Evolutionary conservation across 371 early-diverging fungal genomes (phyloP), one percentile per base, ranked within the genome.

Genomic region (Umbelopsis sp.): DNA sequence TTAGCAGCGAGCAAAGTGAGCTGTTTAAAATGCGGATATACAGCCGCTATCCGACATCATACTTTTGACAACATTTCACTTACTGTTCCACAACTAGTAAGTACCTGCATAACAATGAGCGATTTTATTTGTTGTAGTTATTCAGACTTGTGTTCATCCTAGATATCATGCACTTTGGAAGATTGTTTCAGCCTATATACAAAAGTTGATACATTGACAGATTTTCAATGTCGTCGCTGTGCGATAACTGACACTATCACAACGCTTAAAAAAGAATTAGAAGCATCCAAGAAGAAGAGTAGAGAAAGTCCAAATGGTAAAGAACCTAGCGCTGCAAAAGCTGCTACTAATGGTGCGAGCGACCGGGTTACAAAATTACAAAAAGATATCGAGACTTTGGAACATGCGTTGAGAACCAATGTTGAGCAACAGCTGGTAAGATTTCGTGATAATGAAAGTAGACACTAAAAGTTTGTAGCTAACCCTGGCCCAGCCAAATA

Each of bases 61-160:
- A 86, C 92, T 18, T 94, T 94, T 80, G 93, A 93, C 73, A 92
- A 92, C 57, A 78, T 93, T 11, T 93, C 94, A 16, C 82, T 94
- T 20, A 80, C 87, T 38, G 82, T 93, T 46, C 94, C 94, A n/a
- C 82, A 82, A 45, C 68, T 70, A 35, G 84, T 85, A 78, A 78
- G 76, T 11, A 63, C 14, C 11, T 62, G 35, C 24, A 32, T 7
- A 16, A 20, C 48, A 3, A 16, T 48, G 11, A 16, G 18, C 16
- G 16, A 7, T 20, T 48, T 0, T 1, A 7, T 50, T 50, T 50
- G 20, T 10, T 9, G 11, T 29, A 8, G 18, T 63, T 32, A 18
- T 63, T 25, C 51, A 11, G 50, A 51, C 32, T 64, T 38, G 14
- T 44, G 11, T 63, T 32, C 12, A 24, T 63, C 5, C 50, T 73